These are phyloP conservation scores for Royoungia palumana DNA, from an alignment of 768 basidiomycete species.

Conservation along the genomic window DNA sequence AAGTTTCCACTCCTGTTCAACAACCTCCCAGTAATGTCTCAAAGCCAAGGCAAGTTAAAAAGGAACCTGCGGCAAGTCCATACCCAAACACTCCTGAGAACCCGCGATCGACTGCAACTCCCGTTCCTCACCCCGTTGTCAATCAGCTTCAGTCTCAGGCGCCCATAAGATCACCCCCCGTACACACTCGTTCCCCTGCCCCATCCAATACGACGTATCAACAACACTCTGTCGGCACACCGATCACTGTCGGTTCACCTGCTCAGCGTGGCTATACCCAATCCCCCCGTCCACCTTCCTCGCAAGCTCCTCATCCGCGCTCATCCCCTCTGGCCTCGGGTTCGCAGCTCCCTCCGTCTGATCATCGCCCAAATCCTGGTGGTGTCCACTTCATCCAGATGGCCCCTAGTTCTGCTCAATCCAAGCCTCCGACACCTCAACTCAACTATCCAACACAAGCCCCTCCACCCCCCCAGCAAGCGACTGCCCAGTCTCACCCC, in stretches of 20 bases:
- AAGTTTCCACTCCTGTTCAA: conserved; percentile 23
- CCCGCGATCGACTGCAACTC: conserved; percentile 29
- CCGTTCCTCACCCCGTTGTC: conserved; percentile 30
- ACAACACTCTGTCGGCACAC: conserved; percentile 14
- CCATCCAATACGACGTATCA: conserved; percentile 22
- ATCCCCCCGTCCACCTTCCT: conserved; percentile 33
- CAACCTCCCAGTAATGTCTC: conserved; percentile 28
- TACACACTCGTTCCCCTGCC: conserved; percentile 28
- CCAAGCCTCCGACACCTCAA: conserved; percentile 32
- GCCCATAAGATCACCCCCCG: conserved; percentile 28
- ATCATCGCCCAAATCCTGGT: conserved; percentile 21
- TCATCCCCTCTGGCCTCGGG: conserved; percentile 31
- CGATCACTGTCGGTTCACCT: conserved; percentile 26
- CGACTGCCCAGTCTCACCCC: conserved; percentile 20
- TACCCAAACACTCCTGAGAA: conserved; percentile 29
- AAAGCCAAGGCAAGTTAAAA: conserved; percentile 27
- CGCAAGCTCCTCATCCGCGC: conserved; percentile 27
- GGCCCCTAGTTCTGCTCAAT: conserved; percentile 16
- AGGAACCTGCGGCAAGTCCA: conserved; percentile 28
- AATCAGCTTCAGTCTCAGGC: conserved; percentile 33
- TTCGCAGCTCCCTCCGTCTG: conserved; percentile 27
- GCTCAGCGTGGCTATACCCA: conserved; percentile 35
- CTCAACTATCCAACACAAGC: conserved; percentile 22
- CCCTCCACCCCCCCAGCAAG: conserved; percentile 19
- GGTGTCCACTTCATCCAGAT: conserved; percentile 28